Evolutionary conservation across 768 basidiomycete species (phyloP), one percentile per base, ranked within the genome.

Genomic region (Lentinula edodes): DNA sequence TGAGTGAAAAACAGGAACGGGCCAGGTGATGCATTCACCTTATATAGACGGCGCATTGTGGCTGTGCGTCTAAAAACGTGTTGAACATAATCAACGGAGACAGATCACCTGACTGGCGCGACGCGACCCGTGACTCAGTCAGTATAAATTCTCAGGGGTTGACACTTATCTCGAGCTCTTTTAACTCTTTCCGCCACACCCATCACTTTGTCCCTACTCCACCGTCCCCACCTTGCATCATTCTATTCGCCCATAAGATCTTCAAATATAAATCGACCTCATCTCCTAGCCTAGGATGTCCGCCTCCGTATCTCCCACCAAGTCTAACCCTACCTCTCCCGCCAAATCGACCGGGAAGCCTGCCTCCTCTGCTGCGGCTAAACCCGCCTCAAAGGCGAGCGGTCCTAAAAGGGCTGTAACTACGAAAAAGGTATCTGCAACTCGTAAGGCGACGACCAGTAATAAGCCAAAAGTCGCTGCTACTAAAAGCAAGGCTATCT

Each of bases 401-500:
- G 60, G 57, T 23, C 51, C 64, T 0, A 68, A 63, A 61, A 70
- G 69, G 57, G 10, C 67, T 57, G 54, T 61, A 51, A 45, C 63
- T 8, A 60, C 52, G 3, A 70, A 67, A 64, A 69, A 72, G 64
- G 52, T 63, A 5, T 43, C 68, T 45, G 61, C 52, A 32, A 18
- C 62, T 20, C 66, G 67, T 61, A 75, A 75, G 65, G 57, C 69
- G 41, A 52, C 66, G 23, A 62, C 68, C 50, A 50, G 66, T 57
- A 62, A 66, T 52, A 75, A 74, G 64, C 53, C 69, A 20, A 78
- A 78, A 67, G 43, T 68, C 12, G 64, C 18, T 35, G 34, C 73
- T 1, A 63, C 70, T 28, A 76, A 73, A 69, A 32, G 68, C 34
- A 77, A 73, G 65, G 60, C 71, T n/a, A n/a, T 63, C 15, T 70